phyloP scores from a whole-genome alignment of 1,139 yeast species.

The Insectozyma bohioensis region DNA sequence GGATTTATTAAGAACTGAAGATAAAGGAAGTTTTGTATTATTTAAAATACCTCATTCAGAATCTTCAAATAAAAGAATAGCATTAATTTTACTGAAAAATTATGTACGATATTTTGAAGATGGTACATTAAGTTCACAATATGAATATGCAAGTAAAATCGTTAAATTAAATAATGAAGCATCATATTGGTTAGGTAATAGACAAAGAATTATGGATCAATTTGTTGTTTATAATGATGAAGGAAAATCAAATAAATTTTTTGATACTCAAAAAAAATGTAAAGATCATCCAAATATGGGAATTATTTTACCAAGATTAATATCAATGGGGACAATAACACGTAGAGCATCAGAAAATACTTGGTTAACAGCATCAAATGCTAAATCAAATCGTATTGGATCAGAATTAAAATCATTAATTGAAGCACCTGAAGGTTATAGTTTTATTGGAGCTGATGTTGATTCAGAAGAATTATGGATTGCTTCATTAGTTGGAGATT shows the following conservation, averaged over 20 bases:
- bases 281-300: constrained; percentile 46
- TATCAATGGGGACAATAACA: constrained; percentile 96
- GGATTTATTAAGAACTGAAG: constrained; percentile 24
- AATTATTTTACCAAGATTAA: constrained; percentile 76
- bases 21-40: constrained; percentile 28
- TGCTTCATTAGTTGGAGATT: constrained; percentile 92
- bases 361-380: constrained; percentile 97
- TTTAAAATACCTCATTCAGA: constrained; percentile 91
- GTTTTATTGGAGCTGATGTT: constrained; percentile 96
- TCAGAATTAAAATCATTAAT: constrained; percentile 89
- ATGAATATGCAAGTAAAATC: constrained; percentile 74
- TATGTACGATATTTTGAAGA: constrained; percentile 73
- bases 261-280: constrained; percentile 24
- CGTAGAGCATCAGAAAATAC: constrained; percentile 96
- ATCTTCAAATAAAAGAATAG: constrained; percentile 74
- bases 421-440: constrained; percentile 84
- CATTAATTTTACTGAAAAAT: constrained; percentile 77
- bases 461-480: constrained; percentile 99
- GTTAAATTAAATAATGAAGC: constrained; percentile 73
- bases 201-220: constrained; percentile 81
- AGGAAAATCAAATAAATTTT: constrained; percentile 25
- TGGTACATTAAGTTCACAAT: constrained; percentile 70
- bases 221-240: constrained; percentile 64
- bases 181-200: constrained; percentile 90
- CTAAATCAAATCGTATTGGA: constrained; percentile 81